A percentile compares a stretch with the other conserved stretches of the same genome.
Conservation (phyloP, 75 land plant genomes). For the Sequoiadendron giganteum region DNA sequence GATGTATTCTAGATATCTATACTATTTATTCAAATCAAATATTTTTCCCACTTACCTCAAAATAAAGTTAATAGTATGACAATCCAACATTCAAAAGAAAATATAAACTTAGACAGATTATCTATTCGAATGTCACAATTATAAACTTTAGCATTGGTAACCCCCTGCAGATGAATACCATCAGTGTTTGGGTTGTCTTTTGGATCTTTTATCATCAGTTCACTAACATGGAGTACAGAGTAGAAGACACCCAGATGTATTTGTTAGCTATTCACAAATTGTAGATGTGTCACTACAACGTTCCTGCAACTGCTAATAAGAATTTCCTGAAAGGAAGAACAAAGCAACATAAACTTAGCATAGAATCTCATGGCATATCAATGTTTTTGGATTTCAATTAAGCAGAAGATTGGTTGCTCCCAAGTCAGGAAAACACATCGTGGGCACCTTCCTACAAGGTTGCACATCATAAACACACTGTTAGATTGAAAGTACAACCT, state of each 20-base stretch:
- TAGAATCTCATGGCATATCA: neutral
- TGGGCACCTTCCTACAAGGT: conserved; percentile 11
- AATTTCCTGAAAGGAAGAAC: conserved; percentile 24
- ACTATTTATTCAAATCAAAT: no score
- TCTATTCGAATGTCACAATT: conserved; percentile 25
- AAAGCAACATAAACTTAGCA: neutral
- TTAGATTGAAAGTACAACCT: neutral
- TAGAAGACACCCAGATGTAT: conserved; percentile 39
- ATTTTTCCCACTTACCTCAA: no score
- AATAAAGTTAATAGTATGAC: no score
- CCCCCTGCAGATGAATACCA: conserved; percentile 50
- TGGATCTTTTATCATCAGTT: conserved; percentile 50
- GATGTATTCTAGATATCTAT: no score
- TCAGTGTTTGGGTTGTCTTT: conserved; percentile 76
- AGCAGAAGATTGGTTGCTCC: neutral
- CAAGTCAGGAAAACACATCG: conserved; percentile 14
- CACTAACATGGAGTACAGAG: conserved; percentile 26
- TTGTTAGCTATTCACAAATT: conserved; percentile 35
- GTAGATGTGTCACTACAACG: conserved; percentile 19
- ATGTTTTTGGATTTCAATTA: neutral
- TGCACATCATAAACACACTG: neutral
- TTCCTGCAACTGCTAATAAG: conserved; percentile 17
- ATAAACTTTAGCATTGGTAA: conserved; percentile 25
- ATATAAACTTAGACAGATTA: neutral
- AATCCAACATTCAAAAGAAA: no score